Percentiles rank a stretch among this genome's conserved stretches.
Evolutionary conservation across 2,329 filamentous ascomycete genomes (phyloP).

Genomic region (Tetracladium maxilliforme): DNA sequence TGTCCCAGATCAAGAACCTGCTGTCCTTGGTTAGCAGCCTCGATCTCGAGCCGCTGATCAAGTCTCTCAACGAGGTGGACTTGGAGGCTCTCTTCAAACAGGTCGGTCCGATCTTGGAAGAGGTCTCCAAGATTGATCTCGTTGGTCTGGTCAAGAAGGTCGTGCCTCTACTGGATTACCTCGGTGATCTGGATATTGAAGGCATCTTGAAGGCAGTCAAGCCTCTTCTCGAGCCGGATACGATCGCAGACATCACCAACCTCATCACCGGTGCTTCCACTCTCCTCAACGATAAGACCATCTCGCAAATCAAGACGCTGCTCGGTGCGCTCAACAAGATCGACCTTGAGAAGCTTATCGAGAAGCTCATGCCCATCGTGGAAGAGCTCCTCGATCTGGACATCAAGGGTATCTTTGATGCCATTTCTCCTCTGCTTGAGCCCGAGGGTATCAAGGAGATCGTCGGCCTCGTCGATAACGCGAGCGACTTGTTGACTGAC

Average conservation of each 20-base stretch:
- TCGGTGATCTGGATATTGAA: conserved; percentile 23
- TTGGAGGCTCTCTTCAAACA: no score
- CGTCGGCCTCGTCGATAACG: conserved; percentile 1
- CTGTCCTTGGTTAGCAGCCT: no score
- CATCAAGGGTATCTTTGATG: conserved; percentile 14
- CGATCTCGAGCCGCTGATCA: no score
- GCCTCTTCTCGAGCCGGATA: conserved; percentile 8
- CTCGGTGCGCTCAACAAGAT: conserved; percentile 5
- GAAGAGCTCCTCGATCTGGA: conserved; percentile 22
- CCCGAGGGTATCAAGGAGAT: conserved; percentile 2
- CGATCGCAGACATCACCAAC: conserved; percentile 2
- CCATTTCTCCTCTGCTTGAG: not conserved
- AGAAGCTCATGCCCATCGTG: no score
- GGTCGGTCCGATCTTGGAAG: conserved; percentile 17
- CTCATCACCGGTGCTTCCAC: conserved; percentile 1
- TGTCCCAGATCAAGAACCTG: no score
- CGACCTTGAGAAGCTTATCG: conserved; percentile 6
- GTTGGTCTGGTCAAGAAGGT: conserved; percentile 8
- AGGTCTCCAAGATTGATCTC: conserved; percentile 8
- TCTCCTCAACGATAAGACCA: conserved; percentile 3
- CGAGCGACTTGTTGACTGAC: conserved; percentile 1
- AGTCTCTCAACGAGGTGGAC: no score
- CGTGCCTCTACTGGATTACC: conserved; percentile 17
- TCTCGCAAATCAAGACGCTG: conserved; percentile 3
- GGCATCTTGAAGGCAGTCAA: conserved; percentile 17